phyloP scores from a whole-genome alignment of 169 alveolate genomes.

The Miamiensis avidus region DNA sequence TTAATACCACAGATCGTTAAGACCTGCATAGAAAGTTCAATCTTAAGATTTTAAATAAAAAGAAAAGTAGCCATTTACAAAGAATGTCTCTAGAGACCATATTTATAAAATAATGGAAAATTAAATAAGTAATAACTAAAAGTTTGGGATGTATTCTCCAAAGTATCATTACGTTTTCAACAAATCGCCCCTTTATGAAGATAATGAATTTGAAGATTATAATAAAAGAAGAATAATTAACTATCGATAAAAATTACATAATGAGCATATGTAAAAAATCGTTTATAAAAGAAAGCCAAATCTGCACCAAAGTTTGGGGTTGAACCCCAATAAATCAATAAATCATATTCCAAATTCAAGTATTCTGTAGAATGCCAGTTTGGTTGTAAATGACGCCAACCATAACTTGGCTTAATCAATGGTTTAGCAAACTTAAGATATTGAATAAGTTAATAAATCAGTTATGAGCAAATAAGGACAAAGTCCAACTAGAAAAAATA shows the following conservation, averaged over 20 bases:
- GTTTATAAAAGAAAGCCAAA: neutral
- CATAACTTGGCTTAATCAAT: neutral
- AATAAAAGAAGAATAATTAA: slow-evolving; percentile 5
- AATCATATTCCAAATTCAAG: no score
- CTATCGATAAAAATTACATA: neutral
- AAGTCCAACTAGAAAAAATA: neutral
- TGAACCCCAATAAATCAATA: neutral
- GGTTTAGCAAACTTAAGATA: no score
- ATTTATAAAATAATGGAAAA: neutral
- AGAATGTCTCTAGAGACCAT: slow-evolving; percentile 10
- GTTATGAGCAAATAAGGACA: no score
- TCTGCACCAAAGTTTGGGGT: neutral
- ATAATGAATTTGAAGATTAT: slow-evolving; percentile 2
- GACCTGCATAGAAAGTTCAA: slow-evolving; percentile 1
- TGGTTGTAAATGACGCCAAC: neutral
- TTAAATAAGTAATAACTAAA: slow-evolving; percentile 1
- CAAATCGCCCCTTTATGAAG: slow-evolving; percentile 11
- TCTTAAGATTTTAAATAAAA: neutral
- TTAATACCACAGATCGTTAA: slow-evolving; percentile 10
- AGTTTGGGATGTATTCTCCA: slow-evolving; percentile 16
- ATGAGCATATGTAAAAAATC: neutral
- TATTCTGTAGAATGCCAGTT: neutral
- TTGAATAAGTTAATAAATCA: no score
- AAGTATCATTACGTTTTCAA: slow-evolving; percentile 7
- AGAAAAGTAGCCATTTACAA: neutral